Evolutionary conservation across 179 eudicot species (phyloP), one percentile per base, ranked within the genome.

Genomic region (Spinacia oleracea): DNA sequence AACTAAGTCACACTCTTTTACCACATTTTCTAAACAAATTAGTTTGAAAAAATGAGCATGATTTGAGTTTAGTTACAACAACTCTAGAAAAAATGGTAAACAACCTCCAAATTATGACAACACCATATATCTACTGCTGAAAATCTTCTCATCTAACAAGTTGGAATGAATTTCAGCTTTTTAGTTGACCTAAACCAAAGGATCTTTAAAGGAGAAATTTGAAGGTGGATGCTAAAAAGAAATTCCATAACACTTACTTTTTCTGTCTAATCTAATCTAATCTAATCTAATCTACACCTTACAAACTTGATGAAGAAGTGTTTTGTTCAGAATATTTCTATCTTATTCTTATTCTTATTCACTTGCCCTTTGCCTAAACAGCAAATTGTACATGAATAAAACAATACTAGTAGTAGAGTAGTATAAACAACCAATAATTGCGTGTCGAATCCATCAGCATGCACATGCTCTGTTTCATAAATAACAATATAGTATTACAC

Each of bases 391-490:
- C 42, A 75, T 58, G 18, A 55, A n/a, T 21, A 55, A 10, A 55
- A 35, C 48, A 29, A 70, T 43, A 25, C 55, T 11, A 38, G 32
- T 27, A 29, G 40, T 38, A n/a, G n/a, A n/a, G n/a, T n/a, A n/a
- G n/a, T n/a, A n/a, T n/a, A 38, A 38, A 38, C 40, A 38, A 38
- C 40, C 59, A 60, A 74, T 45, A 56, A 50, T 18, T 63, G 25
- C 16, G 53, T 67, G 75, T 27, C 32, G 69, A 59, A 79, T 59
- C 53, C 5, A 48, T 48, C 71, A 76, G 77, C 78, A 51, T 79
- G 79, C 83, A 79, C 79, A 82, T 82, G 82, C 35, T 70, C 53
- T 75, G 82, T 40, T 79, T 45, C 80, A 75, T 56, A 62, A 12
- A 63, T 38, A 73, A 11, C 43, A 50, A 35, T 74, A 73, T 72